phyloP scores from a whole-genome alignment of 768 basidiomycete species.

The Collybiopsis luxurians region DNA sequence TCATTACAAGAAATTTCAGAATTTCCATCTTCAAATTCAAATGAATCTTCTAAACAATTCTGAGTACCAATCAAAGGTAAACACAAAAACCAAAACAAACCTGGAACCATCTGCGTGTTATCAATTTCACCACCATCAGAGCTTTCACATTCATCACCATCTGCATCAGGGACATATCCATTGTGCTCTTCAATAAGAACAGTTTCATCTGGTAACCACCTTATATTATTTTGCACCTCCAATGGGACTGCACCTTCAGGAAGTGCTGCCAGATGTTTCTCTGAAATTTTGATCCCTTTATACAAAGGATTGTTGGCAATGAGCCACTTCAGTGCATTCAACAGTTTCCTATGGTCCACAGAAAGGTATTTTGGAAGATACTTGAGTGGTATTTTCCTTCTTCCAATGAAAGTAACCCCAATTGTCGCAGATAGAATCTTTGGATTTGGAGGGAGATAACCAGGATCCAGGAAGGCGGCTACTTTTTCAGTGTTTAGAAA shows the following conservation, averaged over 20 bases:
- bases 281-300: slow-evolving; percentile 22
- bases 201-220: no score
- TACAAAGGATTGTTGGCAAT: slow-evolving; percentile 32
- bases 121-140: no score
- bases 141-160: no score
- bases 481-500: slow-evolving; percentile 23
- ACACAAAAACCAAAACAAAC: no score
- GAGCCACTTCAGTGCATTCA: slow-evolving; percentile 31
- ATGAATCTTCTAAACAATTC: no score
- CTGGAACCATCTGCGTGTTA: no score
- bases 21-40: no score
- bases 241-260: slow-evolving; percentile 33
- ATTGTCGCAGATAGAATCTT: slow-evolving; percentile 27
- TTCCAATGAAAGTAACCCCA: slow-evolving; percentile 33
- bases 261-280: slow-evolving; percentile 16
- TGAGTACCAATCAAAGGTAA: no score
- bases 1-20: no score
- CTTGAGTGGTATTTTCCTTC: slow-evolving; percentile 19
- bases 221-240: no score
- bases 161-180: no score
- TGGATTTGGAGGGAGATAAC: slow-evolving; percentile 27
- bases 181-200: no score
- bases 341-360: slow-evolving; percentile 26
- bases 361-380: slow-evolving; percentile 26
- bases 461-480: slow-evolving; percentile 27